A percentile compares a stretch with the other conserved stretches of the same genome.
Evolutionary conservation across 805 yeast genomes (phyloP).

Genomic region (Scheffersomyces amazonensis): DNA sequence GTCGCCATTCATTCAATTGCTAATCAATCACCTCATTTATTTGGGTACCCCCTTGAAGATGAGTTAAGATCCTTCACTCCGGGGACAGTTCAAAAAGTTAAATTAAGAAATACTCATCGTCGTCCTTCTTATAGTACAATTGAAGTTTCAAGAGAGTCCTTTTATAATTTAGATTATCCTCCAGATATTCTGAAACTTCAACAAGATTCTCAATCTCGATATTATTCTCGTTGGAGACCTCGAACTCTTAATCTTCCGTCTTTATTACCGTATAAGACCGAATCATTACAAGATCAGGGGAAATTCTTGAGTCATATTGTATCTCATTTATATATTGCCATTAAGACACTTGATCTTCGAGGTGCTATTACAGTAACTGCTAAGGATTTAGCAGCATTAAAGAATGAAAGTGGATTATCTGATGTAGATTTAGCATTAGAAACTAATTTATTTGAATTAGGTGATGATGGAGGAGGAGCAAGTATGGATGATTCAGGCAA

Average conservation of each 20-base stretch:
- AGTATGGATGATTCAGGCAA: slow-evolving; percentile 34
- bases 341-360: slow-evolving; percentile 68
- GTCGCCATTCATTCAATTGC: slow-evolving; percentile 5
- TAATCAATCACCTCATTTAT: slow-evolving; percentile 5
- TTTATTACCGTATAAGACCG: slow-evolving; percentile 73
- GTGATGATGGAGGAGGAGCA: slow-evolving; percentile 8
- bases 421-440: slow-evolving; percentile 50
- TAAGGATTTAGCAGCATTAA: slow-evolving; percentile 55
- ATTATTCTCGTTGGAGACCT: slow-evolving; percentile 34
- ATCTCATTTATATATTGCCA: slow-evolving; percentile 73
- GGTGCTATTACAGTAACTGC: slow-evolving; percentile 68
- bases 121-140: slow-evolving; percentile 32
- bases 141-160: slow-evolving; percentile 25
- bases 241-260: slow-evolving; percentile 41
- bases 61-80: slow-evolving; percentile 25
- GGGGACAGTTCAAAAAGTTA: slow-evolving; percentile 12
- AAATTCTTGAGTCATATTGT: slow-evolving; percentile 77
- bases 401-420: slow-evolving; percentile 24
- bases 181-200: slow-evolving; percentile 30
- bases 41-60: slow-evolving; percentile 4
- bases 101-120: slow-evolving; percentile 10
- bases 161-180: slow-evolving; percentile 54
- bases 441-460: slow-evolving; percentile 46
- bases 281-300: slow-evolving; percentile 64
- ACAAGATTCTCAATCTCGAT: slow-evolving; percentile 32